Percentiles rank a stretch among this genome's conserved stretches.
phyloP scores from a whole-genome alignment of 805 yeast species.

The Kodamaea restingae region DNA sequence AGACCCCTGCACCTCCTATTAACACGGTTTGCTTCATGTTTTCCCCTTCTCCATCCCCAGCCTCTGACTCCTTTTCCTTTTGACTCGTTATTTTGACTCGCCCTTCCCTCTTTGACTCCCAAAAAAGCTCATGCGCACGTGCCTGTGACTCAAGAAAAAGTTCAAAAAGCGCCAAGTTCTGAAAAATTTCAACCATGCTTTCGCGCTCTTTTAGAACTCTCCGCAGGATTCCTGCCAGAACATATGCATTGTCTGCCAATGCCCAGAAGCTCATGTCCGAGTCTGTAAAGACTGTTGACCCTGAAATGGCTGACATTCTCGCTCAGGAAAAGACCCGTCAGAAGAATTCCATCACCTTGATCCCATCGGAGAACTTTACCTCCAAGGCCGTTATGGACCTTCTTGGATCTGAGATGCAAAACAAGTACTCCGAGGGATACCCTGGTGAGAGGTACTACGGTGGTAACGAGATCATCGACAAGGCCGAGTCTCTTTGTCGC shows the following conservation, averaged over 20 bases:
- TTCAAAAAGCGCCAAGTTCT: background rate
- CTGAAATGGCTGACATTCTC: conserved; percentile 71
- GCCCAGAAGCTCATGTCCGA: conserved; percentile 66
- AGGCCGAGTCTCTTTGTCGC: conserved; percentile 89
- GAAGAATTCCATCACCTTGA: conserved; percentile 86
- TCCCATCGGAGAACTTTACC: conserved; percentile 97
- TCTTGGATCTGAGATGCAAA: conserved; percentile 95
- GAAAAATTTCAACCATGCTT: conserved; percentile 19
- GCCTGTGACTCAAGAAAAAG: conserved; percentile 1
- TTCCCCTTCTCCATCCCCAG: no score
- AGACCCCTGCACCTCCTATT: no score
- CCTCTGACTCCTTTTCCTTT: no score
- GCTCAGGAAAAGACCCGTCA: conserved; percentile 86
- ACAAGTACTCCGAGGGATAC: conserved; percentile 98
- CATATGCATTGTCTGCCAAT: conserved; percentile 62
- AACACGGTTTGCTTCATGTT: no score
- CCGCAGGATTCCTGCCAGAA: conserved; percentile 17
- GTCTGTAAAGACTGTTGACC: conserved; percentile 63
- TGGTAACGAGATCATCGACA: conserved; percentile 95
- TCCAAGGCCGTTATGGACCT: conserved; percentile 94
- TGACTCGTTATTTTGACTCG: no score
- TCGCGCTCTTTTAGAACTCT: conserved; percentile 27
- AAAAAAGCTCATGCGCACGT: no score
- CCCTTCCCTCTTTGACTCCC: no score
- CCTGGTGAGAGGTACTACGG: conserved; percentile 99